A percentile compares a stretch with the other conserved stretches of the same genome.
These are phyloP conservation scores for Mycena alexandri DNA, from an alignment of 768 basidiomycete species.

Conservation along the genomic window DNA sequence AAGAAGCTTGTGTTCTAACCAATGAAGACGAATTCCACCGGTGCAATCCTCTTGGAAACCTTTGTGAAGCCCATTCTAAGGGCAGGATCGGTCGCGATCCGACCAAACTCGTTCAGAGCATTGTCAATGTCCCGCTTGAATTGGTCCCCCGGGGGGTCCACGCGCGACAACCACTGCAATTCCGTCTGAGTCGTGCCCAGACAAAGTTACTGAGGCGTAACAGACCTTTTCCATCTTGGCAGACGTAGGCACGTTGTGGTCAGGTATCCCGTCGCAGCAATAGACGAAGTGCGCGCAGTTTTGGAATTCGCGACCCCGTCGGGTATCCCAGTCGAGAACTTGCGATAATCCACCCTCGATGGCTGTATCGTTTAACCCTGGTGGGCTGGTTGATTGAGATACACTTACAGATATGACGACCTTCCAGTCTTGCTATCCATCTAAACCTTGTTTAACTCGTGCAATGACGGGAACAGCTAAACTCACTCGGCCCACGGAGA, in stretches of 20 bases:
- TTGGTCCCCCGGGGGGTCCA: conserved; percentile 54
- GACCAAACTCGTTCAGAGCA: conserved; percentile 66
- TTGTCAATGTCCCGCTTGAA: conserved; percentile 69
- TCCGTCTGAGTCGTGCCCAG: conserved; percentile 31
- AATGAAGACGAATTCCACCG: conserved; percentile 85
- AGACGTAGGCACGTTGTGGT: conserved; percentile 62
- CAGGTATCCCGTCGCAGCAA: conserved; percentile 70
- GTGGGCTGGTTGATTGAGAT: neutral
- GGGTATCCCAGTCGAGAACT: conserved; percentile 72
- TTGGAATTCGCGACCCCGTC: conserved; percentile 83
- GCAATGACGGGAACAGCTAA: neutral
- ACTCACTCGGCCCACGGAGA: conserved; percentile 72
- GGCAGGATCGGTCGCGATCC: conserved; percentile 57
- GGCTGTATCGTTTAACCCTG: conserved; percentile 60
- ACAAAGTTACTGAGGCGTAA: conserved; percentile 41
- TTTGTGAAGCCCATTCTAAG: conserved; percentile 62
- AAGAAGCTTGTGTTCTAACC: neutral
- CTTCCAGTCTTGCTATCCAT: conserved; percentile 73
- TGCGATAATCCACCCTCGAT: conserved; percentile 69
- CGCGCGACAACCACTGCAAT: conserved; percentile 54
- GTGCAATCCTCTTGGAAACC: conserved; percentile 73
- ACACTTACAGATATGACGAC: conserved; percentile 17
- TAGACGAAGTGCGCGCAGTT: conserved; percentile 77
- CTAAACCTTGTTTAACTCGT: conserved; percentile 40
- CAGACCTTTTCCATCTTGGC: conserved; percentile 63